These are phyloP conservation scores for Penicillium bovifimosum DNA, from an alignment of 495 filamentous ascomycete genomes.

Conservation along the genomic window DNA sequence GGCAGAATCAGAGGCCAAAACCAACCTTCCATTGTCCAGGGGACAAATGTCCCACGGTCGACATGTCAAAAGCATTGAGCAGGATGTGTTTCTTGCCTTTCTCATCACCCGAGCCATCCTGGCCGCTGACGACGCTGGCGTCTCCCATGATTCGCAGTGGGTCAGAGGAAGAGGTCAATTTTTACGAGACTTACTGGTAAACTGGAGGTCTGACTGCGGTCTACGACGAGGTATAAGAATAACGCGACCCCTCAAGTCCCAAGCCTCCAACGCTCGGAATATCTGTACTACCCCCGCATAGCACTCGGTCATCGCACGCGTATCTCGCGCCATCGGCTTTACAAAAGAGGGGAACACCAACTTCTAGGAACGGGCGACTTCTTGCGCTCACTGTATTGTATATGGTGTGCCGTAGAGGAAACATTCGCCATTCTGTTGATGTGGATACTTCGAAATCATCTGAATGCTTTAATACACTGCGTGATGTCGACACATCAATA, in stretches of 20 bases:
- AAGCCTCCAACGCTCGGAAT: background rate
- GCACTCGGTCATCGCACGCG: conserved; percentile 5
- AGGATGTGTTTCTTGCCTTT: conserved; percentile 53
- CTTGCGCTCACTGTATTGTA: background rate
- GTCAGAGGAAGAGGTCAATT: no score
- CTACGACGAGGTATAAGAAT: background rate
- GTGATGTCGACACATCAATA: background rate
- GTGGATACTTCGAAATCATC: background rate
- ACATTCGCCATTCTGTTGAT: conserved; percentile 25
- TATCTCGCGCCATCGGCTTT: conserved; percentile 16
- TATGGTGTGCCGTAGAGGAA: background rate
- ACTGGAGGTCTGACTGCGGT: background rate
- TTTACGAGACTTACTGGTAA: no score
- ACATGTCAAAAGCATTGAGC: conserved; percentile 62
- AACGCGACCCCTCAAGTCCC: background rate
- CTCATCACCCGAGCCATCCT: conserved; percentile 4
- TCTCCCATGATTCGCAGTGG: conserved; percentile 16
- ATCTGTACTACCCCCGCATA: background rate
- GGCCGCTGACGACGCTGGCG: background rate
- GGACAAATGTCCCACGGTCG: conserved; percentile 56
- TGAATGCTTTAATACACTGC: no score
- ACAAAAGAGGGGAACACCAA: background rate
- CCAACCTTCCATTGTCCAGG: conserved; percentile 58
- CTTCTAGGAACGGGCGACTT: background rate
- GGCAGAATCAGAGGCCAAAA: background rate